A percentile compares a stretch with the other conserved stretches of the same genome.
phyloP scores from a whole-genome alignment of 352 stramenopile genomes.

The Sclerospora graminicola region DNA sequence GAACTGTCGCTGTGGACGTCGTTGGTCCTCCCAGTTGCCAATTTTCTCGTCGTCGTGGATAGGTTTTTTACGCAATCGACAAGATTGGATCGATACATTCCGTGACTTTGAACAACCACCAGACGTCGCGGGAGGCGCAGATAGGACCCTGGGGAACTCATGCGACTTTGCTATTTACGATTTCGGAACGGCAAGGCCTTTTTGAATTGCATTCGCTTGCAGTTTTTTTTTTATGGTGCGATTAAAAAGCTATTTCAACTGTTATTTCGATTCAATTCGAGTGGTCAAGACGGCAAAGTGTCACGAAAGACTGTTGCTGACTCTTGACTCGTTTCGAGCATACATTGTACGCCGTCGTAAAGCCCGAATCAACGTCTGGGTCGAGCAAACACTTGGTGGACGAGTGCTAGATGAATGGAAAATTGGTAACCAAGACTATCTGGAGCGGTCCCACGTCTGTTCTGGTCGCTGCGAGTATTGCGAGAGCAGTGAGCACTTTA shows the following conservation, averaged over 20 bases:
- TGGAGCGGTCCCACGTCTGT: conserved; percentile 31
- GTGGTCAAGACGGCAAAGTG: too few relatives aligned
- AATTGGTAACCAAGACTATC: conserved; percentile 29
- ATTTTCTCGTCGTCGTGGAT: conserved; percentile 16
- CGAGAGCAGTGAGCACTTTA: too few relatives aligned
- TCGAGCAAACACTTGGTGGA: conserved; percentile 27
- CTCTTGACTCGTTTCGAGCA: conserved; percentile 48
- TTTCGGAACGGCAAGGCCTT: conserved; percentile 40
- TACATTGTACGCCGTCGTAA: conserved; percentile 57
- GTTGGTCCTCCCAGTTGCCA: conserved; percentile 6
- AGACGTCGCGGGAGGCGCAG: conserved; percentile 25
- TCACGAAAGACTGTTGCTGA: conserved; percentile 15
- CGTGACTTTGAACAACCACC: conserved; percentile 33
- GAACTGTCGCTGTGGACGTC: too few relatives aligned
- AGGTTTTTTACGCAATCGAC: conserved; percentile 25
- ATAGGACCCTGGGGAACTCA: conserved; percentile 8
- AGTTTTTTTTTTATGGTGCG: conserved; percentile 36
- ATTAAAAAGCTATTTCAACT: conserved; percentile 23
- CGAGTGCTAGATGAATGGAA: conserved; percentile 38
- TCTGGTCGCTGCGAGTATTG: too few relatives aligned
- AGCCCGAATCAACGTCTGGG: too few relatives aligned
- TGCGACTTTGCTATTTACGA: conserved; percentile 10
- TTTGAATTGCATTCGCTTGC: conserved; percentile 56
- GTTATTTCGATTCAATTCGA: conserved; percentile 14
- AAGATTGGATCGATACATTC: conserved; percentile 21